Base-by-base conservation (phyloP, 2,329 filamentous ascomycete genomes). In the Thielaviopsis euricoi region DNA sequence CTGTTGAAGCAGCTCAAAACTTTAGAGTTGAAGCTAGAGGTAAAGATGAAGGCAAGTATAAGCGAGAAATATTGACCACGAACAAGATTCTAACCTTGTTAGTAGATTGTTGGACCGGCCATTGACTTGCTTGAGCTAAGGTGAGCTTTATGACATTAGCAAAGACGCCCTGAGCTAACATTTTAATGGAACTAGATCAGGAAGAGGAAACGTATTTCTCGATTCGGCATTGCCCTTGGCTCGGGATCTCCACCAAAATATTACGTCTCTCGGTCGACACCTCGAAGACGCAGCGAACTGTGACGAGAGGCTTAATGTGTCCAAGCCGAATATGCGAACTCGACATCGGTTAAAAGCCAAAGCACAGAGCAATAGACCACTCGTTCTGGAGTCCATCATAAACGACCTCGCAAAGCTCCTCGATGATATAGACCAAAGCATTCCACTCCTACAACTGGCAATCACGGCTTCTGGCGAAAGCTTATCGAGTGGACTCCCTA, bases 121-220 rank as follows among this genome's bases (percentile, higher is more conserved):
- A 91, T 95, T 65, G 89, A 95, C 67, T 83, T 95, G 75, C 89
- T 95, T 64, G 88, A 95, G 68, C 78, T 96, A 64, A 93, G 93
- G 83, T 87, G 69, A 64, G 77, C 62, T 29, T 53, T 51, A 23
- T 52, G 29, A 26, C 21, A 48, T 15, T 48, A 29, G 6, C 12
- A 53, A 15, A 23, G 46, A 21, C 60, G 19, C 52, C 23, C 37
- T 49, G 15, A 10, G 15, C 17, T 17, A 15, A 15, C 7, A n/a
- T 17, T n/a, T 17, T 15, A 26, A 57, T 52, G 40, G 40, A 48
- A 23, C 52, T 65, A 78, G 75, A 65, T 79, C 73, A 61, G 75
- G 70, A 1, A 70, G 77, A 63, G 79, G 78, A 23, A 80, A 81
- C 64, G 68, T 73, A 3, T 75, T 76, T 59, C 77, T 98, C 0